Conservation (phyloP, 2,329 filamentous ascomycete genomes). For the Fusarium succisae region DNA sequence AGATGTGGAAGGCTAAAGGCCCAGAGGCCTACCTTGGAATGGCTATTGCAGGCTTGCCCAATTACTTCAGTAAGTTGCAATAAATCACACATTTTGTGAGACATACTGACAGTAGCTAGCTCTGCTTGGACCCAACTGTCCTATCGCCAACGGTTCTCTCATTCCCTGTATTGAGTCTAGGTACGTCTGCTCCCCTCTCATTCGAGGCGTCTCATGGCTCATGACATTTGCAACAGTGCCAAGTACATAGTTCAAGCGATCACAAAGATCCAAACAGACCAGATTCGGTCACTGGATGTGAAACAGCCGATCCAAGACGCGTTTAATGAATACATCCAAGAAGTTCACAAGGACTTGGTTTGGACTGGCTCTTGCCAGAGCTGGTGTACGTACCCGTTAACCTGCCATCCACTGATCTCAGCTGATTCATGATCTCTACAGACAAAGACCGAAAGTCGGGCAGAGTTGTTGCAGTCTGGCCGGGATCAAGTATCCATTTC, state of each 20-base stretch:
- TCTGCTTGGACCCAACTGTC: not conserved
- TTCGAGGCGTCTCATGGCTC: too few relatives aligned
- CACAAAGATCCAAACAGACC: not conserved
- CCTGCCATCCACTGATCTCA: fast-evolving
- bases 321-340: not conserved
- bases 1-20: not conserved
- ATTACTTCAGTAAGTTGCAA: not conserved
- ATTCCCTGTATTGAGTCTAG: not conserved
- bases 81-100: too few relatives aligned
- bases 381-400: not conserved
- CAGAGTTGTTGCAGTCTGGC: not conserved
- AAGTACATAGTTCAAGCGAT: not conserved
- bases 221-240: not conserved
- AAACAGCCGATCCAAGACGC: not conserved
- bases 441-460: not conserved
- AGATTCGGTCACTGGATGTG: not conserved
- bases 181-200: not conserved
- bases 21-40: not conserved
- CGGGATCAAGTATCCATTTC: not conserved
- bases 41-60: not conserved
- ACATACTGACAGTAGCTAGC: not conserved
- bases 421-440: not conserved
- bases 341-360: not conserved
- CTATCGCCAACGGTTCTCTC: not conserved
- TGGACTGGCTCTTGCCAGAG: not conserved